Evolutionary conservation across 1,139 yeast species (phyloP).

Genomic region (Magnusiomyces suaveolens): DNA sequence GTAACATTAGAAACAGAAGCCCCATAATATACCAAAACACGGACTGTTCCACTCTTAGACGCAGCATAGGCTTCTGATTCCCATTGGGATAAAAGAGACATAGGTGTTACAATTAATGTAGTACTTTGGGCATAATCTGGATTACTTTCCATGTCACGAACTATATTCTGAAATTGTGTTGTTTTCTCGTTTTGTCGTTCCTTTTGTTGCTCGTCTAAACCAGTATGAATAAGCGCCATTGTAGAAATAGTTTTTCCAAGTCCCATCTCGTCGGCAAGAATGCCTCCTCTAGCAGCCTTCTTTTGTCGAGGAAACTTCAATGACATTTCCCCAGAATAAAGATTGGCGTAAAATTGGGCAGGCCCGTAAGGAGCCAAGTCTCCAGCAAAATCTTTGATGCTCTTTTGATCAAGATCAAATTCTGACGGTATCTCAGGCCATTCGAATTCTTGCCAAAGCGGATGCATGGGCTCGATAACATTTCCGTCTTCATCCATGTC

Average conservation of each 20-base stretch:
- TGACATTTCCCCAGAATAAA: conserved; percentile 76
- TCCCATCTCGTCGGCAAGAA: conserved; percentile 97
- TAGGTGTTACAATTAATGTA: conserved; percentile 79
- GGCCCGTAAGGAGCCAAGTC: neutral
- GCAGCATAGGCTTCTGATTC: conserved; percentile 62
- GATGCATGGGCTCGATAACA: conserved; percentile 48
- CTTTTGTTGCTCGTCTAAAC: conserved; percentile 3
- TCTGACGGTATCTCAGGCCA: conserved; percentile 51
- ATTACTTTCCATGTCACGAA: conserved; percentile 6
- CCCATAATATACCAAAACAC: conserved; percentile 58
- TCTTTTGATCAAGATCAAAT: neutral
- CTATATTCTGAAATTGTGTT: neutral
- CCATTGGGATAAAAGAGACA: conserved; percentile 90
- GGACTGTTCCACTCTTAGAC: conserved; percentile 25
- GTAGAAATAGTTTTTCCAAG: conserved; percentile 87
- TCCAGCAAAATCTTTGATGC: neutral
- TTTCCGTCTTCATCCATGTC: conserved; percentile 31
- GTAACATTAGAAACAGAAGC: conserved; percentile 30
- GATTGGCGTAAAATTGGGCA: conserved; percentile 57
- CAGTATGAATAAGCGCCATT: conserved; percentile 55
- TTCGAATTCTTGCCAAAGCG: conserved; percentile 69
- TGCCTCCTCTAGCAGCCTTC: conserved; percentile 66
- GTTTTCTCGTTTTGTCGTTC: conserved; percentile 1
- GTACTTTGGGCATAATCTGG: conserved; percentile 54
- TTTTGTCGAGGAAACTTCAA: conserved; percentile 46